Base-by-base conservation (phyloP, 352 stramenopile species). In the Thalassiosira mediterranea region DNA sequence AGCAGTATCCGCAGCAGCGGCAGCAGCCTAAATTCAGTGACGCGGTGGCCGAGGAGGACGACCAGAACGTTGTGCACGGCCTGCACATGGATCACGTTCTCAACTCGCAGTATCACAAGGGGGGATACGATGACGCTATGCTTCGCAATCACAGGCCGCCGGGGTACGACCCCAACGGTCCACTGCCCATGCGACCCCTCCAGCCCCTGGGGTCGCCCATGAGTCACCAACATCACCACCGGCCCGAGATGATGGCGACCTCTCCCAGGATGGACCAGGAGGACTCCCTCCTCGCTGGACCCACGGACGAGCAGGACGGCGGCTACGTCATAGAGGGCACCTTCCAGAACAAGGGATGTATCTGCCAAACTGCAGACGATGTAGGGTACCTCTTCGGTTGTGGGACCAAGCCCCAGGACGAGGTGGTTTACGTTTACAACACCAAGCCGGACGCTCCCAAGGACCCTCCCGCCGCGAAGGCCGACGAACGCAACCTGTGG, bases 361-460 rank as follows among this genome's bases (percentile, higher is more conserved):
- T 56, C 0, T 31, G n/a, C 29, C 51, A 60, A 29, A 58, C 51
- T n/a, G 63, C 40, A 1, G 63, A 73, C 26, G 63, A 73, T 32
- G 49, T 73, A 4, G 63, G 63, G 23, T 73, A 58, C 32, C 34
- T 73, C 29, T 73, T 73, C 26, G 63, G 63, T 0, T 73, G 51
- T 44, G 63, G 63, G 0, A 64, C 63, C 4, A 44, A 38, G 23
- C 63, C 63, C 21, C 13, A 73, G 37, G 63, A 73, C n/a, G 63
- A 73, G 51, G 63, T 57, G 23, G 49, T 73, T 3, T 47, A 42
- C 21, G 42, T 73, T 15, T 68, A 58, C 34, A 58, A 57, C 29
- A n/a, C 4, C 11, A 15, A 32, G 49, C 15, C 49, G 31, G 25
- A 21, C 46, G 21, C 46, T 53, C 46, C 46, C 21, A 21, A 4